Conservation (phyloP, 2,329 filamentous ascomycete species). For the Septoria linicola region DNA sequence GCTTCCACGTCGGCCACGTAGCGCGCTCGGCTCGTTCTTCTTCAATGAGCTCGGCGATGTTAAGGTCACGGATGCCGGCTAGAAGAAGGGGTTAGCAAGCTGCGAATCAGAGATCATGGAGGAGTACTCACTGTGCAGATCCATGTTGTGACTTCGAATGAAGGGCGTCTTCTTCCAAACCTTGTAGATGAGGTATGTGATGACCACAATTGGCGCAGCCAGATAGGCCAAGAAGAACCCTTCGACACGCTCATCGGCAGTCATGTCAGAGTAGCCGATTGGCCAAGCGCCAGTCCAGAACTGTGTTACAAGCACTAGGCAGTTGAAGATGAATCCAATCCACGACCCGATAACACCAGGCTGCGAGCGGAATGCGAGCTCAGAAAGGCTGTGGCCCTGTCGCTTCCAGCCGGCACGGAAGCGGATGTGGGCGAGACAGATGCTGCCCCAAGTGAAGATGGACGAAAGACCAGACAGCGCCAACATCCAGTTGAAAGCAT, state of each 20-base stretch:
- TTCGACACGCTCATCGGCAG: slow-evolving; percentile 21
- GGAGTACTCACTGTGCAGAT: slow-evolving; percentile 12
- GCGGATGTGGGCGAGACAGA: slow-evolving; percentile 87
- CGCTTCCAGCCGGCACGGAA: slow-evolving; percentile 76
- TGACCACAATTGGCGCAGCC: slow-evolving; percentile 37
- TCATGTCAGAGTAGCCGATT: slow-evolving; percentile 43
- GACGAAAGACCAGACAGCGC: slow-evolving; percentile 70
- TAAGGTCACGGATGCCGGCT: slow-evolving; percentile 81
- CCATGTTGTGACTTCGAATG: slow-evolving; percentile 69
- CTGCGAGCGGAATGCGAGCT: slow-evolving; percentile 59
- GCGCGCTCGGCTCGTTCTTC: slow-evolving; percentile 75
- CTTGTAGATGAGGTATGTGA: slow-evolving; percentile 37
- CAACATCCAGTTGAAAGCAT: slow-evolving; percentile 77
- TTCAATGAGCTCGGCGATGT: slow-evolving; percentile 72
- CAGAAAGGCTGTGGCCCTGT: slow-evolving; percentile 65
- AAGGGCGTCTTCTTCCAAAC: slow-evolving; percentile 42
- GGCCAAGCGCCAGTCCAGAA: slow-evolving; percentile 78
- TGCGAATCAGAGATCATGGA: background rate
- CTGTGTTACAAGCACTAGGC: slow-evolving; percentile 72
- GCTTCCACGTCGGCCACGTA: slow-evolving; percentile 51
- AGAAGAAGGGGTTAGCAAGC: slow-evolving; percentile 53
- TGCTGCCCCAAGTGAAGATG: slow-evolving; percentile 78
- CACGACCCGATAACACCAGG: slow-evolving; percentile 63
- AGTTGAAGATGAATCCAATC: slow-evolving; percentile 58
- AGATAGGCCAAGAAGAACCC: slow-evolving; percentile 37